phyloP scores from a whole-genome alignment of 306 rosid species.

The Cicer judaicum region DNA sequence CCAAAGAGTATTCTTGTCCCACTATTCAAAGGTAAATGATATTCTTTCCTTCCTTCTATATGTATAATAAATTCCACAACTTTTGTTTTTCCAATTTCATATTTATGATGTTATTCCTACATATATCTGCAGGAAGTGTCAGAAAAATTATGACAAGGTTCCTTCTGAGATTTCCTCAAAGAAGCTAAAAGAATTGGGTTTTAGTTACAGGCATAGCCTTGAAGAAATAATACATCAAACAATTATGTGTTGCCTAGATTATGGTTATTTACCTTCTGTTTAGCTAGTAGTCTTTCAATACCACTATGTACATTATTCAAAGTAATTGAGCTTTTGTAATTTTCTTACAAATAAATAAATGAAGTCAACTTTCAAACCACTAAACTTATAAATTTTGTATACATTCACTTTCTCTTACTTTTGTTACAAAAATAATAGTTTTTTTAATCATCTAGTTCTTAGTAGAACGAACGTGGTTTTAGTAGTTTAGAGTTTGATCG shows the following conservation, averaged over 20 bases:
- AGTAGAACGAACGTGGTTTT: too few relatives aligned
- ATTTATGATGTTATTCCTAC: slow-evolving; percentile 14
- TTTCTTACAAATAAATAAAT: slow-evolving; percentile 25
- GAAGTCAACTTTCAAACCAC: slow-evolving; percentile 25
- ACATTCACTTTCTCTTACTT: background rate
- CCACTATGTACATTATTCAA: slow-evolving; percentile 6
- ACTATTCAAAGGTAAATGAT: slow-evolving; percentile 47
- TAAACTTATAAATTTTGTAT: slow-evolving; percentile 12
- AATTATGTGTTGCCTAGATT: slow-evolving; percentile 48
- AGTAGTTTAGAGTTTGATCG: too few relatives aligned
- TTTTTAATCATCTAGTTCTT: too few relatives aligned
- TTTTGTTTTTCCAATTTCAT: background rate
- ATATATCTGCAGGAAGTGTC: slow-evolving; percentile 42
- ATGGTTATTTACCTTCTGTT: slow-evolving; percentile 58
- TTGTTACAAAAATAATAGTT: background rate
- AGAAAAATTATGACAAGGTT: slow-evolving; percentile 49
- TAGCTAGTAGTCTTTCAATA: slow-evolving; percentile 28
- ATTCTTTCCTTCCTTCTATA: background rate
- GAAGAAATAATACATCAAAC: slow-evolving; percentile 65
- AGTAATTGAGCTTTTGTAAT: slow-evolving; percentile 12
- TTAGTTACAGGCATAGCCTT: slow-evolving; percentile 65
- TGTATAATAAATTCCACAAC: background rate
- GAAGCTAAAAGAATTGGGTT: slow-evolving; percentile 76
- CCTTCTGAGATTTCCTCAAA: slow-evolving; percentile 65
- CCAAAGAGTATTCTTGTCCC: slow-evolving; percentile 55